Evolutionary conservation across 805 yeast species (phyloP), one percentile per base, ranked within the genome.

Genomic region (Metschnikowia aberdeeniae): DNA sequence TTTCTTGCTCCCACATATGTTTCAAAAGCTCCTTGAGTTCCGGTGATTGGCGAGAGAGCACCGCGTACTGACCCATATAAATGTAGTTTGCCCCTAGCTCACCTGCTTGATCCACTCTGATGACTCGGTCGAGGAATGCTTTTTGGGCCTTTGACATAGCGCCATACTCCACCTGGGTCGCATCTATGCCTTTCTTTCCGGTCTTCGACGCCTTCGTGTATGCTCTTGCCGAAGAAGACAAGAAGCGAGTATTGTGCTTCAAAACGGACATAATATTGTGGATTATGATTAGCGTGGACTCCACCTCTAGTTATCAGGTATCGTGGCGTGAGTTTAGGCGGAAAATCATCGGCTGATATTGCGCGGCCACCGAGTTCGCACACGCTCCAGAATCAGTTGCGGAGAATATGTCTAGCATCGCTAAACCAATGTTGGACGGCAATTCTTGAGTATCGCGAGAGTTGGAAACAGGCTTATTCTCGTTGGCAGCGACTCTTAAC

Each of bases 1-100:
- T 75, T 58, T 93, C 99, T 64, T 93, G 98, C 29, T 90, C 96
- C 98, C 98, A 90, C 99, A 93, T 93, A 61, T 93, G 97, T 57
- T 81, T 78, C 58, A 93, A 68, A 10, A 89, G 72, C 0, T 95
- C 92, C 56, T 81, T 87, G 46, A 92, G 69, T 46, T 82, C 80
- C 1, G 96, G 96, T 54, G 77, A 75, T 46, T 81, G 82, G 43
- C 73, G 75, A 10, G 86, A 79, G 42, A 93, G 70, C 2, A 89
- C 89, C 33, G 78, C 70, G 56, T 84, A 86, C 64, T 93, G 99
- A 7, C 98, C 99, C 48, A 83, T 81, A 63, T 93, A 93, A 41
- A 93, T 93, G 54, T 86, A 82, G 62, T 93, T 82, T 1, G 99
- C 99, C 3, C 97, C 99, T 10, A 93, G 76, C 62, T 93, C 99